Percentiles rank a stretch among this genome's conserved stretches.
Evolutionary conservation across 2,329 filamentous ascomycete species (phyloP).

Genomic region (Pyrenochaeta sp.): DNA sequence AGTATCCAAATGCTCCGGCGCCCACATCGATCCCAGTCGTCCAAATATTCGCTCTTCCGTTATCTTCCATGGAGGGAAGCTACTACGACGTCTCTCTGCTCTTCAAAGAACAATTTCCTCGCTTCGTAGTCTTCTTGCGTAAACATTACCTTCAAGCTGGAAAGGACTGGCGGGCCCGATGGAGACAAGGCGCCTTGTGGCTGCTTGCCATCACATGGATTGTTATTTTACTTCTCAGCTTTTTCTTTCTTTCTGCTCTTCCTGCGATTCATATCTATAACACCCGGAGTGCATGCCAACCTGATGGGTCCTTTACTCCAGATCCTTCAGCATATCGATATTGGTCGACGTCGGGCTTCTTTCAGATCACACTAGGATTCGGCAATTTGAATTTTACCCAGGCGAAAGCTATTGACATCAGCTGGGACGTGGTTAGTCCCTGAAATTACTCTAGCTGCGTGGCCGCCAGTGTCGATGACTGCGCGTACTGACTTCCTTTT

Average conservation of each 20-base stretch:
- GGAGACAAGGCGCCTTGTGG: slow-evolving; percentile 4
- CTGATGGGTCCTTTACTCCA: slow-evolving; percentile 15
- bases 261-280: background rate
- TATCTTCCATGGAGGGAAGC: background rate
- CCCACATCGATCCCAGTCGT: too few relatives aligned
- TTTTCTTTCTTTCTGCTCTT: background rate
- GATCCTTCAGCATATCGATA: slow-evolving; percentile 12
- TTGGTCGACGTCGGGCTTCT: slow-evolving; percentile 22
- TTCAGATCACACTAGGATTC: slow-evolving; percentile 28
- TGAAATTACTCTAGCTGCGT: background rate
- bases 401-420: slow-evolving; percentile 32
- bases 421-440: slow-evolving; percentile 30
- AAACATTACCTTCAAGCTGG: slow-evolving; percentile 7
- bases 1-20: background rate
- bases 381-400: slow-evolving; percentile 22
- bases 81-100: background rate
- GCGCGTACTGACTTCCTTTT: background rate
- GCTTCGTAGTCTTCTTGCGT: background rate
- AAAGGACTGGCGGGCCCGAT: slow-evolving; percentile 7
- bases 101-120: background rate
- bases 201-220: slow-evolving; percentile 3
- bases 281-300: slow-evolving; percentile 6
- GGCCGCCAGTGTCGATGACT: background rate
- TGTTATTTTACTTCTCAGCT: background rate
- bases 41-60: background rate